A percentile compares a stretch with the other conserved stretches of the same genome.
phyloP scores from a whole-genome alignment of 805 yeast species.

The Suhomyces sp. region DNA sequence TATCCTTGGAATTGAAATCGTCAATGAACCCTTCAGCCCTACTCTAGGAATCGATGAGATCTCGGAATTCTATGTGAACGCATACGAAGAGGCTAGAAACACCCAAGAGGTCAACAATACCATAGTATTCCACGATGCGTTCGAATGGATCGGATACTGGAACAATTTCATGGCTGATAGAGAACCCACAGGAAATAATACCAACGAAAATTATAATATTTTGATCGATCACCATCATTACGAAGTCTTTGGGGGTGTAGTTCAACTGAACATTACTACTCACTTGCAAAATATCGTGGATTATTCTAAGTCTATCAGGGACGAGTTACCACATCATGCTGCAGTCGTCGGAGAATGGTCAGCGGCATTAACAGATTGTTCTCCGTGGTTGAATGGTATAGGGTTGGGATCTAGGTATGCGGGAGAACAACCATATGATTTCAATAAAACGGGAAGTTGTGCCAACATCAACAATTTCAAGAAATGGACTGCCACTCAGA shows the following conservation, averaged over 20 bases:
- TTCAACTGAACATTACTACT: slow-evolving; percentile 28
- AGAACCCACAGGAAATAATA: slow-evolving; percentile 10
- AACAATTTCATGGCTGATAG: slow-evolving; percentile 38
- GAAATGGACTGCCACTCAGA: slow-evolving; percentile 45
- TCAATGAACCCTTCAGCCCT: slow-evolving; percentile 41
- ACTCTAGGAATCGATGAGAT: slow-evolving; percentile 21
- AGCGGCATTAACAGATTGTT: slow-evolving; percentile 65
- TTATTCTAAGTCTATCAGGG: slow-evolving; percentile 31
- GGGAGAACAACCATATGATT: slow-evolving; percentile 38
- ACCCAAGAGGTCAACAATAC: slow-evolving; percentile 35
- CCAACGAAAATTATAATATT: slow-evolving; percentile 27
- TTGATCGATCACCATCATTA: slow-evolving; percentile 43
- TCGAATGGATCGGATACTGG: slow-evolving; percentile 56
- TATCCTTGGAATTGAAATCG: slow-evolving; percentile 39
- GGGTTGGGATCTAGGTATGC: slow-evolving; percentile 66
- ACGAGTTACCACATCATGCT: slow-evolving; percentile 42
- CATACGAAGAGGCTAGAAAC: slow-evolving; percentile 33
- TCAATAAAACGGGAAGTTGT: slow-evolving; percentile 43
- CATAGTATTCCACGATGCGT: slow-evolving; percentile 67
- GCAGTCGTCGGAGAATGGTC: slow-evolving; percentile 43
- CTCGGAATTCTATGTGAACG: slow-evolving; percentile 26
- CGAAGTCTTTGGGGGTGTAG: slow-evolving; percentile 33
- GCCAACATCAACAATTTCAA: slow-evolving; percentile 33
- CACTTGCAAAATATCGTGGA: slow-evolving; percentile 31
- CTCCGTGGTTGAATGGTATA: slow-evolving; percentile 67